Percentiles rank a stretch among this genome's conserved stretches.
Conservation (phyloP, 306 rosid genomes). For the Senna tora region DNA sequence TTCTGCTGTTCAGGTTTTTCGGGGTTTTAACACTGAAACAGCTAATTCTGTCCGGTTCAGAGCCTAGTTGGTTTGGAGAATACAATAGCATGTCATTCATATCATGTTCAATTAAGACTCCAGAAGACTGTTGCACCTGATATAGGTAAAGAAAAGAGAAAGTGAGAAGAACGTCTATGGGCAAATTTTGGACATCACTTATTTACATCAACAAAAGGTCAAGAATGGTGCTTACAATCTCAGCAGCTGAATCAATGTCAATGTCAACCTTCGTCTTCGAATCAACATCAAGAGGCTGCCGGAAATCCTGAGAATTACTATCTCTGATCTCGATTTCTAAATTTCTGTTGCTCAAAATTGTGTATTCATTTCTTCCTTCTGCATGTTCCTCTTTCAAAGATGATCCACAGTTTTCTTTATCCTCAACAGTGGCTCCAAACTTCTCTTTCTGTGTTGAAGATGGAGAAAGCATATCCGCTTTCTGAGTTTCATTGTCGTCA, state of each 20-base stretch:
- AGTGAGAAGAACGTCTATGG: conserved; percentile 8
- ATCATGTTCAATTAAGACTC: conserved; percentile 66
- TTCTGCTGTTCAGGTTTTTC: conserved; percentile 39
- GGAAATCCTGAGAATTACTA: conserved; percentile 48
- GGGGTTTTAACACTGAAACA: conserved; percentile 50
- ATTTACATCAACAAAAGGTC: not conserved
- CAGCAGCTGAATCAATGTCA: conserved; percentile 38
- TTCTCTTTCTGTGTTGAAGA: conserved; percentile 49
- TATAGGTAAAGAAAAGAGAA: conserved; percentile 27
- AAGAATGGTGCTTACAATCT: conserved; percentile 49
- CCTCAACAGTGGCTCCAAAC: conserved; percentile 44
- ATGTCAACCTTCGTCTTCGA: conserved; percentile 42
- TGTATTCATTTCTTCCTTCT: conserved; percentile 39
- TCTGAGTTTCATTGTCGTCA: conserved; percentile 54
- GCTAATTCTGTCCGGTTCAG: conserved; percentile 46
- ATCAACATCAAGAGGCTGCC: conserved; percentile 39
- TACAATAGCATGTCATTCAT: conserved; percentile 55
- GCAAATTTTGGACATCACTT: conserved; percentile 9
- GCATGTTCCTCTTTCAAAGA: conserved; percentile 39
- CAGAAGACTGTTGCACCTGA: conserved; percentile 59
- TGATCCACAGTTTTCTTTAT: conserved; percentile 55
- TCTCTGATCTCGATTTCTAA: conserved; percentile 43
- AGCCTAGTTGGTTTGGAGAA: conserved; percentile 60
- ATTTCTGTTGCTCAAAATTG: conserved; percentile 35
- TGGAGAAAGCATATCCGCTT: conserved; percentile 46